Evolutionary conservation across 2,329 filamentous ascomycete genomes (phyloP).

Genomic region (Botrytis byssoidea): DNA sequence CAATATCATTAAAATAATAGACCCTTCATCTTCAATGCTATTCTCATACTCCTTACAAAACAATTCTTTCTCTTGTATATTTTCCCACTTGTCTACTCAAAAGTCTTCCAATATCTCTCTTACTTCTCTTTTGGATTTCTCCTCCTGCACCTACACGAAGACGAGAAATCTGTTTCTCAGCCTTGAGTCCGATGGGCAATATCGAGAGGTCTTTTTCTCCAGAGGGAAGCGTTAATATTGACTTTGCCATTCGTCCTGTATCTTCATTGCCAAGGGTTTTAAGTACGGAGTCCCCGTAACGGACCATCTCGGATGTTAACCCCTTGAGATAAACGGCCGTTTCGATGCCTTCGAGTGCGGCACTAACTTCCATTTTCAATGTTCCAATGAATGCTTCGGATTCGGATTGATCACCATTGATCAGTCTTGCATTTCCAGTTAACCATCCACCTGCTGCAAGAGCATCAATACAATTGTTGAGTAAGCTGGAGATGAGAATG

Average conservation of each 20-base stretch:
- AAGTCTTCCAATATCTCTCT: conserved; percentile 72
- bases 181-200: conserved; percentile 73
- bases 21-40: not conserved
- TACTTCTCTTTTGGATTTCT: conserved; percentile 66
- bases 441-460: conserved; percentile 75
- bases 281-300: conserved; percentile 49
- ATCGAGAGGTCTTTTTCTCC: conserved; percentile 46
- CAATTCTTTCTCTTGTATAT: conserved; percentile 79
- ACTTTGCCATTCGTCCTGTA: conserved; percentile 39
- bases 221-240: conserved; percentile 48
- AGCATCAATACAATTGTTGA: conserved; percentile 72
- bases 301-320: conserved; percentile 63
- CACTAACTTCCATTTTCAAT: conserved; percentile 67
- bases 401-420: conserved; percentile 48
- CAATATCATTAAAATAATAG: conserved; percentile 8
- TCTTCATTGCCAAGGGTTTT: conserved; percentile 26
- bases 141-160: conserved; percentile 66
- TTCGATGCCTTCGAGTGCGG: conserved; percentile 69
- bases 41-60: conserved; percentile 51
- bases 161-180: conserved; percentile 49
- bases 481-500: conserved; percentile 66
- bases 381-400: conserved; percentile 63
- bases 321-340: conserved; percentile 65
- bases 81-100: conserved; percentile 76
- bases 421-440: conserved; percentile 55